phyloP scores from a whole-genome alignment of 192 early-diverging fungal genomes.

The Rhizoclosmatium sp. region DNA sequence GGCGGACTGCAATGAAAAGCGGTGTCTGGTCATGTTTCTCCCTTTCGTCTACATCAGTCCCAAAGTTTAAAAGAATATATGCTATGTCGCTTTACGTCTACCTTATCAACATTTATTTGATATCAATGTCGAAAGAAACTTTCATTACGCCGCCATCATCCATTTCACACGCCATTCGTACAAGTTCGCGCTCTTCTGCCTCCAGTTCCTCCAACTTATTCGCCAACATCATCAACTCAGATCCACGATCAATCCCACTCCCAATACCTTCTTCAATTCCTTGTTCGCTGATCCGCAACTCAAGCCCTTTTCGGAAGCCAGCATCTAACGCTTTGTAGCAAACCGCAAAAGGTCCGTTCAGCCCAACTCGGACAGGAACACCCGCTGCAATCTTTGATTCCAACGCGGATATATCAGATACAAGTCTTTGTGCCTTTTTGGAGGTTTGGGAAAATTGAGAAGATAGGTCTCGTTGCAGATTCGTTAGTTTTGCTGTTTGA shows the following conservation, averaged over 20 bases:
- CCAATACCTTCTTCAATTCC: slow-evolving; percentile 18
- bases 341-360: background rate
- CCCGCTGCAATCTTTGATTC: background rate
- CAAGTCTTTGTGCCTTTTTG: background rate
- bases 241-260: slow-evolving; percentile 20
- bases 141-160: background rate
- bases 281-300: background rate
- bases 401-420: too few species aligned
- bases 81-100: too few species aligned
- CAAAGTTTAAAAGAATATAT: too few species aligned
- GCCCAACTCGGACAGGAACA: background rate
- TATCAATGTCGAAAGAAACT: too few species aligned
- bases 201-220: slow-evolving; percentile 15
- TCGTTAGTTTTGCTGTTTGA: background rate
- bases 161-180: background rate
- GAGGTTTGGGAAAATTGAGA: background rate
- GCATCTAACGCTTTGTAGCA: slow-evolving; percentile 10
- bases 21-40: too few species aligned
- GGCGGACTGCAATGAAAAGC: too few species aligned
- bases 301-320: slow-evolving; percentile 13
- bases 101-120: too few species aligned
- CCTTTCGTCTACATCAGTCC: too few species aligned
- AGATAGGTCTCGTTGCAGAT: background rate
- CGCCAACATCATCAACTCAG: slow-evolving; percentile 4
- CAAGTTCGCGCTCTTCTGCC: background rate